phyloP scores from a whole-genome alignment of 192 early-diverging fungal species.

The Backusella tarrabulga region DNA sequence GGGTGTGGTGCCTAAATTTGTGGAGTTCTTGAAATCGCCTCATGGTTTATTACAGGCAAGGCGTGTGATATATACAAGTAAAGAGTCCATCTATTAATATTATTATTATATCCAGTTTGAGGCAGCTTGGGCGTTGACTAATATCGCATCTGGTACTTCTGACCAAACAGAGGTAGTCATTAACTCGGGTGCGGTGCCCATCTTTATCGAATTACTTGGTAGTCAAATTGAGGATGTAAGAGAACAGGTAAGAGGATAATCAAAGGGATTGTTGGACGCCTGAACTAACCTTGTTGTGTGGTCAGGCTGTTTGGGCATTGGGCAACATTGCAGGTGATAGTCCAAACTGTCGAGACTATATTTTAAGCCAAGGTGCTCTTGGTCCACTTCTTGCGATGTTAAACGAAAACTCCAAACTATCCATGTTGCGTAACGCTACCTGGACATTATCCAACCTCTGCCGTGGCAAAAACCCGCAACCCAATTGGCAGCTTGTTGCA shows the following conservation, averaged over 20 bases:
- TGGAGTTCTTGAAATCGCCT: conserved; percentile 87
- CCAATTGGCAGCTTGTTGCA: conserved; percentile 77
- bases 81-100: background rate
- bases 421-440: conserved; percentile 98
- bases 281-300: background rate
- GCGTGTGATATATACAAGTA: background rate
- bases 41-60: conserved; percentile 83
- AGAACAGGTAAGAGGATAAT: conserved; percentile 70
- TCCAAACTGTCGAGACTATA: conserved; percentile 87
- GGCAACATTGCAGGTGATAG: conserved; percentile 99
- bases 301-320: conserved; percentile 94
- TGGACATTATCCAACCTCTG: conserved; percentile 99
- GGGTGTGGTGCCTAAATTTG: conserved; percentile 92
- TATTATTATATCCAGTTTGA: conserved; percentile 72
- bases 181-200: conserved; percentile 87
- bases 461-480: conserved; percentile 96
- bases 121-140: conserved; percentile 98
- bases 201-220: conserved; percentile 87
- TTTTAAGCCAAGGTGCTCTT: conserved; percentile 79
- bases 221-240: conserved; percentile 84
- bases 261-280: background rate
- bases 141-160: conserved; percentile 97
- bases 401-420: conserved; percentile 88
- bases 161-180: conserved; percentile 94
- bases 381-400: conserved; percentile 85